Conservation (phyloP, 2,329 filamentous ascomycete genomes). For the Rachicladosporium sp. region DNA sequence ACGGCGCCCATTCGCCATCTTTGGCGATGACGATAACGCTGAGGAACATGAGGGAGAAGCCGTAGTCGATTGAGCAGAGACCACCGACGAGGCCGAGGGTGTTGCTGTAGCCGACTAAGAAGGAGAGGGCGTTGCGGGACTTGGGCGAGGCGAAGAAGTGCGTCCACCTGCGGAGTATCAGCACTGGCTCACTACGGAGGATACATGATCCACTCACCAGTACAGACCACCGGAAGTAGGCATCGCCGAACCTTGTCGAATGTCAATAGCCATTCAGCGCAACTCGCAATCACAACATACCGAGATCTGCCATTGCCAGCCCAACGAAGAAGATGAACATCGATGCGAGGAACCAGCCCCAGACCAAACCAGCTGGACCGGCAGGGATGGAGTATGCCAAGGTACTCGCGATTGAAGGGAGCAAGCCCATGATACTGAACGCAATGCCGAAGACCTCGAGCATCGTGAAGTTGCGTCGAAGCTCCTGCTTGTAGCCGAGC, state of each 20-base stretch:
- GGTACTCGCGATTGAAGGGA: constrained; percentile 49
- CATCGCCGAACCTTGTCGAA: constrained; percentile 27
- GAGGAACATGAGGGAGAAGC: constrained; percentile 46
- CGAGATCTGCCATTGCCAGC: constrained; percentile 41
- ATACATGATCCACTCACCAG: constrained; percentile 39
- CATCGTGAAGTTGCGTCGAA: constrained; percentile 47
- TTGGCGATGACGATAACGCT: constrained; percentile 46
- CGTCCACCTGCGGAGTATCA: constrained; percentile 31
- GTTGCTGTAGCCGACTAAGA: constrained; percentile 50
- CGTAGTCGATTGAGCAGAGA: constrained; percentile 49
- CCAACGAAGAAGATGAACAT: constrained; percentile 43
- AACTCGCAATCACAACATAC: too few species aligned
- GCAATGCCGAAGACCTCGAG: constrained; percentile 46
- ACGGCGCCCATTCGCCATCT: constrained; percentile 45
- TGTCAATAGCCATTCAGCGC: too few species aligned
- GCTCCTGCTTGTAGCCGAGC: constrained; percentile 45
- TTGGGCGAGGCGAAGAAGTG: constrained; percentile 46
- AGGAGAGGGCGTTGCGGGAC: constrained; percentile 45
- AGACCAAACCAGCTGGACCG: constrained; percentile 49
- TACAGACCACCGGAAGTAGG: constrained; percentile 48
- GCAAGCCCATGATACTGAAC: constrained; percentile 43
- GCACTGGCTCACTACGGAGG: constrained; percentile 13
- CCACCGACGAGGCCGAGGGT: constrained; percentile 49
- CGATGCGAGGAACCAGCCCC: constrained; percentile 48
- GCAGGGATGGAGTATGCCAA: constrained; percentile 47